Base-by-base conservation (phyloP, 441 rosid species). In the Bocquillonia castaneifolia region DNA sequence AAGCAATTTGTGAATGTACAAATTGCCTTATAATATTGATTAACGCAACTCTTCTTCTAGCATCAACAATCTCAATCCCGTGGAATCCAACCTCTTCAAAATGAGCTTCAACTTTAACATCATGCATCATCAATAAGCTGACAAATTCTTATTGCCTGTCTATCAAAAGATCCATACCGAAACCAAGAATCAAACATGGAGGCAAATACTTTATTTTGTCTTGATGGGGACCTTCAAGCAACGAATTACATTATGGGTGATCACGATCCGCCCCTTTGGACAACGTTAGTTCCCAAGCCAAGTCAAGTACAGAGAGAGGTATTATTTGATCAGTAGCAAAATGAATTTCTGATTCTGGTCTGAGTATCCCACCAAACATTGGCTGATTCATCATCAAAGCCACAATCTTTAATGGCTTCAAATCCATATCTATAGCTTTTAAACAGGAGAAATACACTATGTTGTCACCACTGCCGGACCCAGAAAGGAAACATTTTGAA, bases 211-310 rank as follows among this genome's bases (percentile, higher is more conserved):
- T 67, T 1, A 82, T 12, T 66, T 71, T 81, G 23, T 76, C 72
- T 66, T 70, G 72, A 6, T 79, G 84, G 7, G 84, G 81, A 25
- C 77, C 75, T 5, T 76, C 77, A 2, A 77, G 60, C 50, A 64
- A 15, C 5, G 89, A 86, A 55, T 82, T 85, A 59, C 86, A 77
- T 14, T 62, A 85, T 57, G 79, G 66, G 26, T 85, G 89, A 31
- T 81, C 86, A 10, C 81, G 53, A 56, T 79, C 77, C 32, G 78
- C 70, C 28, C 82, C 77, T 36, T 68, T 37, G 0, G 89, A 86
- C 59, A 85, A 59, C 0, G 79, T 13, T 15, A 85, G 29, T 20
- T 76, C 80, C 86, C 88, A 84, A 51, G 77, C 7, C 7, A 66
- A 63, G 34, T 84, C 88, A 0, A 76, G 9, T 3, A 72, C 84